phyloP scores from a whole-genome alignment of 768 basidiomycete genomes.

The Tricholoma sp. region DNA sequence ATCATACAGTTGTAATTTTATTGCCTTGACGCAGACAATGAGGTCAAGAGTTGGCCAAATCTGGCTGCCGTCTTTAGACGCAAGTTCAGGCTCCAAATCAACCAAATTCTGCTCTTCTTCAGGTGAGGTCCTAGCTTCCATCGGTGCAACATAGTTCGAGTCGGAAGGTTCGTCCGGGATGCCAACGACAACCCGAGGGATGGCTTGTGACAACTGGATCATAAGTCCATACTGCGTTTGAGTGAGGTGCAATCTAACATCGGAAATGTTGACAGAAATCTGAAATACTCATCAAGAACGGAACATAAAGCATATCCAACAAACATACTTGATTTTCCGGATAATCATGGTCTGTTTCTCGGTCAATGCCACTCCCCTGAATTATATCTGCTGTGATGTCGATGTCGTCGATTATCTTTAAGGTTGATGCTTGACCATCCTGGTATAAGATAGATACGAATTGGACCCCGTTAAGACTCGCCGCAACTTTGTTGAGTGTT shows the following conservation, averaged over 20 bases:
- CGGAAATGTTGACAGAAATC: conserved; percentile 73
- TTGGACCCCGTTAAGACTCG: conserved; percentile 79
- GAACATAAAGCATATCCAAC: background rate
- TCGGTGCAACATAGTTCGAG: conserved; percentile 20
- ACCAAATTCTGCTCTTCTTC: conserved; percentile 16
- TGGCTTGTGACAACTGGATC: conserved; percentile 57
- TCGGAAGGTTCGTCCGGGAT: conserved; percentile 37
- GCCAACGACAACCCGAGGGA: conserved; percentile 59
- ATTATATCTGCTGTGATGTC: conserved; percentile 62
- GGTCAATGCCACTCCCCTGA: conserved; percentile 55
- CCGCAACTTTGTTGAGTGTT: conserved; percentile 53
- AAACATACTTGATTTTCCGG: conserved; percentile 72
- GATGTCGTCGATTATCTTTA: conserved; percentile 94
- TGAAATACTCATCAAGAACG: conserved; percentile 22
- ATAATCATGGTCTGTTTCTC: conserved; percentile 39
- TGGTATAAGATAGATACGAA: conserved; percentile 65
- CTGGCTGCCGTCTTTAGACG: conserved; percentile 18
- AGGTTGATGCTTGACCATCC: conserved; percentile 39
- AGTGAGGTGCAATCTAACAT: conserved; percentile 79
- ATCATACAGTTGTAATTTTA: conserved; percentile 88
- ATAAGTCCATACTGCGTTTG: conserved; percentile 78
- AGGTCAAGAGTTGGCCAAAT: conserved; percentile 67
- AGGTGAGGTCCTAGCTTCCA: conserved; percentile 7
- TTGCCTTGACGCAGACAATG: conserved; percentile 58
- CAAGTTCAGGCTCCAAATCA: conserved; percentile 54